Evolutionary conservation across 495 filamentous ascomycete species (phyloP).

Genomic region (Penicillium ochrochloron): DNA sequence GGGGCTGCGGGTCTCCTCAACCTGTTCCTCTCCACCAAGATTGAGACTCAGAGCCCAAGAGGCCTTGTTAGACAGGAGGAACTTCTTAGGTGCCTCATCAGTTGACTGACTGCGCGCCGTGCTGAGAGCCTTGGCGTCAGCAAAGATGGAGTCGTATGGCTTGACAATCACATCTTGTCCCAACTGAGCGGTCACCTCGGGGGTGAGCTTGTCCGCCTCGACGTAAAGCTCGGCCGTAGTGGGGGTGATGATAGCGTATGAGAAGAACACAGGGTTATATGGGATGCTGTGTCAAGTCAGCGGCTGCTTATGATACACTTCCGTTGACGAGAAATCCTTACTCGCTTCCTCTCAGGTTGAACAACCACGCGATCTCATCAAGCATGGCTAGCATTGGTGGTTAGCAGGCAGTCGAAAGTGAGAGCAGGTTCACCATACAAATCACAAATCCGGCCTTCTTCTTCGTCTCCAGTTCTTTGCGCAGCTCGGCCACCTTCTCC

Average conservation of each 20-base stretch:
- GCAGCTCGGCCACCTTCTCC: constrained; percentile 83
- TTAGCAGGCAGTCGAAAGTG: constrained; percentile 24
- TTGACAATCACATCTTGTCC: constrained; percentile 72
- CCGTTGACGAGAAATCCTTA: constrained; percentile 37
- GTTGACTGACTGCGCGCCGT: constrained; percentile 41
- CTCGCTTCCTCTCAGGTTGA: constrained; percentile 94
- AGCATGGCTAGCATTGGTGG: constrained; percentile 65
- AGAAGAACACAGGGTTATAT: constrained; percentile 99
- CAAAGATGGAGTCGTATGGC: constrained; percentile 85
- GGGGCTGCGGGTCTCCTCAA: constrained; percentile 86
- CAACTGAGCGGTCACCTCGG: constrained; percentile 72
- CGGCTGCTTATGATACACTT: constrained; percentile 1
- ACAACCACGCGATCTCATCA: constrained; percentile 97
- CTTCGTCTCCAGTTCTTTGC: constrained; percentile 91
- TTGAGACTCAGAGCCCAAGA: constrained; percentile 92
- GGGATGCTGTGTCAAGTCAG: constrained; percentile 66
- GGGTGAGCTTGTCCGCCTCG: constrained; percentile 74
- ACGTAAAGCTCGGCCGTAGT: constrained; percentile 84
- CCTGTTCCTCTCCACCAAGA: constrained; percentile 84
- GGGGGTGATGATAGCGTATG: constrained; percentile 88
- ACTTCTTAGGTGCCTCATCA: constrained; percentile 61
- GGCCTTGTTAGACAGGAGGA: constrained; percentile 82
- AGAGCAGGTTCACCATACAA: constrained; percentile 51
- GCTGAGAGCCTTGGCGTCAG: constrained; percentile 68
- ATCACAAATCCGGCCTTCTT: constrained; percentile 87